These are phyloP conservation scores for Claviceps capensis DNA, from an alignment of 2,329 filamentous ascomycete species.

Conservation along the genomic window DNA sequence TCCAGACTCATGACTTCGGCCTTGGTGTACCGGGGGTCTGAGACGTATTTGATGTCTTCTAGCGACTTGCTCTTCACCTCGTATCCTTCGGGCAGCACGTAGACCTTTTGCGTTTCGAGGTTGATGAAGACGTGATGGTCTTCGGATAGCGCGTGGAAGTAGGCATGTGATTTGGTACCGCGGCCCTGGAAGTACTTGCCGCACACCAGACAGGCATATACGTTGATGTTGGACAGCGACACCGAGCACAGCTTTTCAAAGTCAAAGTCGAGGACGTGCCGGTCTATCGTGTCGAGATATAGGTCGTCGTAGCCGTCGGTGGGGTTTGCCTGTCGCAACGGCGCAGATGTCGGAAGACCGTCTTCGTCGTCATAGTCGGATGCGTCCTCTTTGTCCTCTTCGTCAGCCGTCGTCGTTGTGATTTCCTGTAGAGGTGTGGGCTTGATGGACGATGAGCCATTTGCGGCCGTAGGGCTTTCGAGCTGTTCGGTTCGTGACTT, in stretches of 20 bases:
- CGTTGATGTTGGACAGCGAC: conserved; percentile 93
- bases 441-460: conserved; percentile 18
- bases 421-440: conserved; percentile 7
- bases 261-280: conserved; percentile 88
- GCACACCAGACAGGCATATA: conserved; percentile 93
- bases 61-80: conserved; percentile 90
- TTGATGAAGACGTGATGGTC: conserved; percentile 98
- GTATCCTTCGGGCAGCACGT: conserved; percentile 89
- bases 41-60: conserved; percentile 96
- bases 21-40: conserved; percentile 74
- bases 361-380: conserved; percentile 28
- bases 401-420: conserved; percentile 11
- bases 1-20: conserved; percentile 72
- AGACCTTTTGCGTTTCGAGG: conserved; percentile 84
- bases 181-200: conserved; percentile 96
- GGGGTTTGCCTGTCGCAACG: conserved; percentile 60
- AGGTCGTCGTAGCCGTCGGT: conserved; percentile 85
- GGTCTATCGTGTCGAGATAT: conserved; percentile 94
- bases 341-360: conserved; percentile 25
- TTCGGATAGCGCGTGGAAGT: conserved; percentile 91
- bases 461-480: conserved; percentile 21
- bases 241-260: conserved; percentile 98
- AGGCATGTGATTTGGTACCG: conserved; percentile 87
- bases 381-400: conserved; percentile 17
- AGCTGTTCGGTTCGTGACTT: conserved; percentile 38